phyloP scores from a whole-genome alignment of 2,329 filamentous ascomycete genomes.

The Diaporthe amygdali region DNA sequence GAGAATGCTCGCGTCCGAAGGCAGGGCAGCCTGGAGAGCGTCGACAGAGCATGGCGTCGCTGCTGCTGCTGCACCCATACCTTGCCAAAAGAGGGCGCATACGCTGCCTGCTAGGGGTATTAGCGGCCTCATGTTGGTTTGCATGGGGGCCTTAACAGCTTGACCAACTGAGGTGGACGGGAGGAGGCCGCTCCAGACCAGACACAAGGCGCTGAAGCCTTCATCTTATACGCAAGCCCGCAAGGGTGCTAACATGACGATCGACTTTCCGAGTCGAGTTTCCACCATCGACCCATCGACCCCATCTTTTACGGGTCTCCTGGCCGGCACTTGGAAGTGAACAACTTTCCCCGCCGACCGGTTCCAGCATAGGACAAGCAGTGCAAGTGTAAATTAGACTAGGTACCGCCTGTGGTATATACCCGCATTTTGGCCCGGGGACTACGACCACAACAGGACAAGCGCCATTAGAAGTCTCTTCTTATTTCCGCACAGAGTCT shows the following conservation, averaged over 20 bases:
- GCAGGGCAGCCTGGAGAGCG: constrained; percentile 31
- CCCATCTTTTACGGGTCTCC: constrained; percentile 8
- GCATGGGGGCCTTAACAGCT: background rate
- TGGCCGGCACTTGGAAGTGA: background rate
- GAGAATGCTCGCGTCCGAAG: constrained; percentile 34
- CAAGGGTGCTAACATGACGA: background rate
- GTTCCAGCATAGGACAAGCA: too few relatives aligned
- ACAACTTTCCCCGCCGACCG: background rate
- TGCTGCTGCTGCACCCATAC: background rate
- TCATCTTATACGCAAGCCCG: background rate
- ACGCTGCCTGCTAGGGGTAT: background rate
- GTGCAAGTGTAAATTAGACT: background rate
- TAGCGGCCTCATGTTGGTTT: background rate
- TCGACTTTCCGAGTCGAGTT: background rate
- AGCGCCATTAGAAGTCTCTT: background rate
- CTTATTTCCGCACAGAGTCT: background rate
- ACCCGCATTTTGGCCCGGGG: background rate
- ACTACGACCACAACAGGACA: background rate
- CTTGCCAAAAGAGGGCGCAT: background rate
- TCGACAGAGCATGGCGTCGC: constrained; percentile 9
- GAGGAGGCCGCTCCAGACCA: background rate
- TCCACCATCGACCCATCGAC: background rate
- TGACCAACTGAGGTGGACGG: too few relatives aligned
- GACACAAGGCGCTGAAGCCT: background rate
- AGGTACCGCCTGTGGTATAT: background rate